Evolutionary conservation across 306 rosid species (phyloP), one percentile per base, ranked within the genome.

Genomic region (Cyclanthera cordifolia): DNA sequence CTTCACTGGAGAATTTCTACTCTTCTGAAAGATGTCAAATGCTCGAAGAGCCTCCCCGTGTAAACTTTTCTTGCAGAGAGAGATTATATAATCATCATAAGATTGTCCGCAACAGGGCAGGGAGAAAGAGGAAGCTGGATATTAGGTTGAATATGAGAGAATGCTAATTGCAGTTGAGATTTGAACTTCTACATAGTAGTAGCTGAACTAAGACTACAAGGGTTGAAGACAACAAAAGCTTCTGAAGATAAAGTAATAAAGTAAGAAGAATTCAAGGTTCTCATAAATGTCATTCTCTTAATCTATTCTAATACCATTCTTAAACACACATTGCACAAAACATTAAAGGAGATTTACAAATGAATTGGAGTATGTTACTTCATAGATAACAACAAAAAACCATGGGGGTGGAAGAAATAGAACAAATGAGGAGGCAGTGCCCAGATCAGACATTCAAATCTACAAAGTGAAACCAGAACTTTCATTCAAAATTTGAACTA

Each of bases 21-120:
- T 71, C 69, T 75, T 73, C 37, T 57, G 71, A 49, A 82, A 53
- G 41, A 77, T 47, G 57, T 85, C 84, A 76, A 90, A 89, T 32
- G 84, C 84, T 73, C 75, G 67, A 25, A 89, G 85, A 55, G 94
- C 94, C 70, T 85, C 89, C 77, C 45, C 76, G 81, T 85, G 76
- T 30, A 49, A 84, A 14, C 66, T 77, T 46, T 80, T 86, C 70
- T 73, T 79, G 60, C 89, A 82, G 60, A 87, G 70, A 69, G 71
- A 76, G 75, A 41, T 75, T 72, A 83, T 85, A 72, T 82, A 66
- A 72, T 76, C 77, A 23, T 76, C 79, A 75, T 83, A 48, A 11
- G 85, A 74, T 66, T 72, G 76, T 72, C 77, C 76, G 60, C 39
- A 53, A 63, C 69, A 21, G 60, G 71, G 77, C 70, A 39, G 53